Conservation (phyloP, 768 basidiomycete genomes). For the Fibroporia radiculosa region DNA sequence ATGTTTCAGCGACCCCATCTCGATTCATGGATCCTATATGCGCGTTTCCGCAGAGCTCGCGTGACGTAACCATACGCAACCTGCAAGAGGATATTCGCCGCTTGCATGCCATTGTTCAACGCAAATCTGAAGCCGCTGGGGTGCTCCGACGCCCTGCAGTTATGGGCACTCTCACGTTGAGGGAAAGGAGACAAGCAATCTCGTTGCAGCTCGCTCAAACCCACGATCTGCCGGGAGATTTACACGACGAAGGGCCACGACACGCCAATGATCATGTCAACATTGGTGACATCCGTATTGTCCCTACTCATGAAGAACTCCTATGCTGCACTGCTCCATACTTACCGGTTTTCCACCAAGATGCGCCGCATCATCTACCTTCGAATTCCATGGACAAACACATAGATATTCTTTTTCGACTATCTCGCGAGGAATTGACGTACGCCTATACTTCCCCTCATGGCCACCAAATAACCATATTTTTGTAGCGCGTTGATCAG, state of each 20-base stretch:
- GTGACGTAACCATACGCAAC: constrained; percentile 10
- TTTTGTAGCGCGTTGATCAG: constrained; percentile 46
- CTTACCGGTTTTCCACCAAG: constrained; percentile 51
- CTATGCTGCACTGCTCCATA: constrained; percentile 40
- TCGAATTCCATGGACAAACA: constrained; percentile 53
- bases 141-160: neutral
- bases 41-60: neutral
- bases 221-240: constrained; percentile 13
- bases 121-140: constrained; percentile 9
- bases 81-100: constrained; percentile 10
- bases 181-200: neutral
- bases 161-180: constrained; percentile 2
- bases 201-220: neutral
- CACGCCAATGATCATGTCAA: constrained; percentile 62
- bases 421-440: constrained; percentile 70
- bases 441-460: constrained; percentile 21
- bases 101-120: constrained; percentile 19
- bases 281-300: constrained; percentile 53
- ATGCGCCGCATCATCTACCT: constrained; percentile 56
- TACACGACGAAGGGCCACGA: constrained; percentile 42
- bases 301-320: constrained; percentile 64
- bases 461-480: neutral
- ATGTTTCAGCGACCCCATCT: constrained; percentile 11
- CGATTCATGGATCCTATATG: constrained; percentile 16
- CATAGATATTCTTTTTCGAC: constrained; percentile 70